Evolutionary conservation across 2,329 filamentous ascomycete genomes (phyloP).

Genomic region (Claviceps sorghi): DNA sequence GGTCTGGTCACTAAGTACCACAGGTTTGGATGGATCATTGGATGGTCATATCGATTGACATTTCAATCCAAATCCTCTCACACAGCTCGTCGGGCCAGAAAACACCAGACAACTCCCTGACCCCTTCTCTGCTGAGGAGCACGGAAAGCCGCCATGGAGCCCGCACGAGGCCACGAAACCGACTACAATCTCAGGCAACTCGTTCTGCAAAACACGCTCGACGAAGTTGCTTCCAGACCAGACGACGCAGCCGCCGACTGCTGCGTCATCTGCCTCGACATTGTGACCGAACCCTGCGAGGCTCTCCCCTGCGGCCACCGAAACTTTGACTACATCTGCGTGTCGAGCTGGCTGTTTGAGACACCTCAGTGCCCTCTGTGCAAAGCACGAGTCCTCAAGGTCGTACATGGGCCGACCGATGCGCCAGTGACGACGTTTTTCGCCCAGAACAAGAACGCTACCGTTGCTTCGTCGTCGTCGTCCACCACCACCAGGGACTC

Average conservation of each 20-base stretch:
- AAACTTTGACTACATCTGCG: constrained; percentile 74
- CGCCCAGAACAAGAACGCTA: constrained; percentile 26
- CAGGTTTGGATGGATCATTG: too few relatives aligned
- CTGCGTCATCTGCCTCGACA: constrained; percentile 81
- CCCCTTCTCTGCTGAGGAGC: too few relatives aligned
- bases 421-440: constrained; percentile 35
- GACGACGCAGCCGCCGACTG: constrained; percentile 20
- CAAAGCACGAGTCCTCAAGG: constrained; percentile 38
- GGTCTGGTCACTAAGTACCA: neutral
- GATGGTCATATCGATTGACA: neutral
- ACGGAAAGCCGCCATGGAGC: neutral
- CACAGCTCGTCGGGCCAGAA: neutral
- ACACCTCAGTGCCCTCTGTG: constrained; percentile 67
- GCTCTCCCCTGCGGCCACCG: constrained; percentile 64
- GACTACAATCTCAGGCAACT: constrained; percentile 24
- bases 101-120: neutral
- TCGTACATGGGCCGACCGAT: constrained; percentile 48
- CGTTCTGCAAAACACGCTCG: constrained; percentile 30
- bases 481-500: constrained; percentile 3
- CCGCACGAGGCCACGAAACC: neutral
- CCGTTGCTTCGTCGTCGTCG: neutral
- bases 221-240: constrained; percentile 21
- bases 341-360: constrained; percentile 67
- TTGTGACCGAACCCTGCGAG: constrained; percentile 55
- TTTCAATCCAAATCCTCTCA: neutral